Base-by-base conservation (phyloP, 805 yeast genomes). In the Metschnikowia lochheadii region DNA sequence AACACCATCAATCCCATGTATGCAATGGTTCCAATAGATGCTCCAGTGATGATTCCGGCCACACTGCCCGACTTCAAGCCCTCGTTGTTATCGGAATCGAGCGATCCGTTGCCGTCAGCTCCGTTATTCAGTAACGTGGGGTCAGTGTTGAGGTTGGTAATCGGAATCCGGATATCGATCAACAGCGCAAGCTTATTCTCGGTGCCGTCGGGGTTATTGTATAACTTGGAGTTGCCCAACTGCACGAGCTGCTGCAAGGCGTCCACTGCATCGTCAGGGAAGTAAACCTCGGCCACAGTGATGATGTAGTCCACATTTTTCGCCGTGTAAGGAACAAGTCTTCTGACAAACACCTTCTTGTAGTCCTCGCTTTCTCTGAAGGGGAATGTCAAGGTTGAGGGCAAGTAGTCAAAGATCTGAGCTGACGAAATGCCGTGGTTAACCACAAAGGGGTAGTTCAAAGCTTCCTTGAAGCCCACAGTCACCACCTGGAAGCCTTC, bases 211-310 rank as follows among this genome's bases (percentile, higher is more conserved):
- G 83, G 77, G 63, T 83, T 82, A 47, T 72, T 57, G 68, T 86
- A 92, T 44, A 94, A 64, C 21, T 59, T 51, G 3, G 96, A 87
- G n/a, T 71, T 58, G 0, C 75, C 56, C 50, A 82, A 69, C 46
- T 72, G 68, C 40, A 92, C 66, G 36, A 75, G 66, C 15, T 67
- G 67, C 51, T 80, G 79, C 55, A 92, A 73, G 0, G 70, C 63
- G 1, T 65, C 58, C 15, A 87, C 77, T 31, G 77, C 68, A 11
- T 67, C 64, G 10, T 69, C 64, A 20, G 96, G 96, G 71, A 89
- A 85, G 64, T 87, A 89, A 49, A 89, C 85, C 64, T 86, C 86
- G 6, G 97, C 98, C 53, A 91, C 87, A 0, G 97, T 87, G 49
- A 88, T 88, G 53, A 89, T 79, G 66, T 89, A 92, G 41, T 67